Evolutionary conservation across 768 basidiomycete genomes (phyloP).

Genomic region (Suillus weaverae): DNA sequence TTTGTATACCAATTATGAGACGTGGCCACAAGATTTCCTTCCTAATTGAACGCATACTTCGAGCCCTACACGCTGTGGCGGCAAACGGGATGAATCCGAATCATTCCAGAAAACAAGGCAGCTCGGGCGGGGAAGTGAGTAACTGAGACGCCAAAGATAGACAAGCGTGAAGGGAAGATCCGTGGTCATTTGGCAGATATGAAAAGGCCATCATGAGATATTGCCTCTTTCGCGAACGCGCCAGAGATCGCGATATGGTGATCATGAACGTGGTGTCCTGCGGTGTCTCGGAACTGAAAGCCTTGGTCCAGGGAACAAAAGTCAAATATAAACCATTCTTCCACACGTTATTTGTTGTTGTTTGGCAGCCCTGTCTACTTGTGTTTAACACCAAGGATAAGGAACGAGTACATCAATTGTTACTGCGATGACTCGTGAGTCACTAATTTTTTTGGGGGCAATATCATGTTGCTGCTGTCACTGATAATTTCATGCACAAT

Average conservation of each 20-base stretch:
- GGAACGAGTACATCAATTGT: constrained; percentile 1
- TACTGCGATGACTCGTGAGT: constrained; percentile 56
- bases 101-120: constrained; percentile 3
- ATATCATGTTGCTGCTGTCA: neutral
- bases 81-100: constrained; percentile 4
- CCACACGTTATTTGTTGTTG: constrained; percentile 23
- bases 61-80: constrained; percentile 1
- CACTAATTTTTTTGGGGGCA: neutral
- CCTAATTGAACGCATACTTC: constrained; percentile 1
- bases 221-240: constrained; percentile 14
- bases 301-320: neutral
- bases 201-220: constrained; percentile 11
- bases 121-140: constrained; percentile 7
- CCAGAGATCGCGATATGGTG: constrained; percentile 18
- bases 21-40: neutral
- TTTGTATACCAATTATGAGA: constrained; percentile 1
- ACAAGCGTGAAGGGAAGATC: constrained; percentile 18
- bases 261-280: constrained; percentile 10
- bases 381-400: constrained; percentile 11
- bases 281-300: constrained; percentile 3
- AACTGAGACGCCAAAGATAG: constrained; percentile 3
- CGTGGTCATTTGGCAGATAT: constrained; percentile 10
- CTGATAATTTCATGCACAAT: constrained; percentile 16
- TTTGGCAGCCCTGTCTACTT: constrained; percentile 18
- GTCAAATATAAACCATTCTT: constrained; percentile 1